Evolutionary conservation across 345 rosid species (phyloP).

Genomic region (Jatropha curcas): DNA sequence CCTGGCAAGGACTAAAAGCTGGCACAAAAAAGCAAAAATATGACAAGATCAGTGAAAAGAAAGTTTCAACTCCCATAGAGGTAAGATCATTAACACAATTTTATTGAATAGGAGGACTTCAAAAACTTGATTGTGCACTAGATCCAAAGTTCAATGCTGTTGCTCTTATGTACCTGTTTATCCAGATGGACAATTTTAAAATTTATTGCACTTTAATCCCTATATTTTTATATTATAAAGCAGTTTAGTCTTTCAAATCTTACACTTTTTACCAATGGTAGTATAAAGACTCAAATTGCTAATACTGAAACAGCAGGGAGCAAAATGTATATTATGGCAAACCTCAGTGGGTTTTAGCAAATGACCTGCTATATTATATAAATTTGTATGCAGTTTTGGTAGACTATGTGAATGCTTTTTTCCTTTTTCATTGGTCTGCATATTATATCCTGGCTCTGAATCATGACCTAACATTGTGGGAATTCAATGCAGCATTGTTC

Average conservation of each 20-base stretch:
- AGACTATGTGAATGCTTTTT: neutral
- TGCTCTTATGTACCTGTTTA: neutral
- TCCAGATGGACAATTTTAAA: neutral
- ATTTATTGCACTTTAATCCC: too few species aligned
- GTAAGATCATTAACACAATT: slow-evolving; percentile 33
- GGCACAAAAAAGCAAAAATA: slow-evolving; percentile 98
- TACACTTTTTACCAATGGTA: too few species aligned
- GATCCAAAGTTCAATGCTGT: neutral
- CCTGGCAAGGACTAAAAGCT: slow-evolving; percentile 96
- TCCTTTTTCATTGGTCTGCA: neutral
- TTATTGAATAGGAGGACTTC: neutral
- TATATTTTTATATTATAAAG: too few species aligned
- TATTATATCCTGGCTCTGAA: neutral
- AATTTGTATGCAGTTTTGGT: neutral
- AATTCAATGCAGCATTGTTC: neutral
- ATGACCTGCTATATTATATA: neutral
- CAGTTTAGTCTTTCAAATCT: too few species aligned
- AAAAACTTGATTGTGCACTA: neutral
- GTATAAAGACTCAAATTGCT: too few species aligned
- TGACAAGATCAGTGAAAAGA: slow-evolving; percentile 94
- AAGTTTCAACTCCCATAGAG: slow-evolving; percentile 91
- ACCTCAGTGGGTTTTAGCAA: too few species aligned
- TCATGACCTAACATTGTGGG: neutral
- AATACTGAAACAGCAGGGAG: too few species aligned
- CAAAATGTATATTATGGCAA: too few species aligned